phyloP scores from a whole-genome alignment of 2,329 filamentous ascomycete genomes.

The Cercospora canescens region DNA sequence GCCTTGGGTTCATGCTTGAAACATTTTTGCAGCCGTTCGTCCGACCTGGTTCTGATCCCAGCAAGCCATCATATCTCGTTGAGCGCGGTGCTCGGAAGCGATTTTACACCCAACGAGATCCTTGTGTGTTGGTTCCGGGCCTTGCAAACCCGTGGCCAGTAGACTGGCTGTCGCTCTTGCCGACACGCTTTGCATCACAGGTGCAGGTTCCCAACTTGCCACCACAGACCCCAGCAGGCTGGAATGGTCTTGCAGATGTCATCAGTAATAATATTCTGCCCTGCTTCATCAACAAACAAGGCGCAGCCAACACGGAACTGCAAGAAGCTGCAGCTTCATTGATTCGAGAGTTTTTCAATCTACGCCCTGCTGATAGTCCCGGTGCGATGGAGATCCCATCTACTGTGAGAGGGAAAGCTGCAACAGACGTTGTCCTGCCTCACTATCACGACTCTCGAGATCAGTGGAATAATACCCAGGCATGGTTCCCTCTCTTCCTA shows the following conservation, averaged over 20 bases:
- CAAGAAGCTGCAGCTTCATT: not conserved
- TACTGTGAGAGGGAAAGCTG: not conserved
- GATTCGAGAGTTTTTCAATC: conserved; percentile 7
- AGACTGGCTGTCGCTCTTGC: conserved; percentile 2
- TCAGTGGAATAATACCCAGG: not conserved
- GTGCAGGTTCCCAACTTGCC: not conserved
- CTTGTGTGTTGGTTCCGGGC: conserved; percentile 1
- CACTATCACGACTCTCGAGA: not conserved
- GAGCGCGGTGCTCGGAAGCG: not conserved
- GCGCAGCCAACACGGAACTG: not conserved
- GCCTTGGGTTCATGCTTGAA: not conserved
- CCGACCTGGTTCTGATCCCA: not conserved
- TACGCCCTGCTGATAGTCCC: not conserved
- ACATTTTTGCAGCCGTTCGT: not conserved
- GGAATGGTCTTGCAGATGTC: not conserved
- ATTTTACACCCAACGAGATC: conserved; percentile 8
- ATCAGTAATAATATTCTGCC: not conserved
- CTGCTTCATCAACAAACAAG: not conserved
- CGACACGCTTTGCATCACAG: not conserved
- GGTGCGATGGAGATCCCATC: not conserved
- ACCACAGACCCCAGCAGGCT: not conserved
- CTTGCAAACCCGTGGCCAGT: conserved; percentile 4
- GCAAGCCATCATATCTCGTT: not conserved
- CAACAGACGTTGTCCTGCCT: not conserved
- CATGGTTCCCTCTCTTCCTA: conserved; percentile 13